Evolutionary conservation across 2,329 filamentous ascomycete genomes (phyloP), one percentile per base, ranked within the genome.

Genomic region (Xylariaceae sp.): DNA sequence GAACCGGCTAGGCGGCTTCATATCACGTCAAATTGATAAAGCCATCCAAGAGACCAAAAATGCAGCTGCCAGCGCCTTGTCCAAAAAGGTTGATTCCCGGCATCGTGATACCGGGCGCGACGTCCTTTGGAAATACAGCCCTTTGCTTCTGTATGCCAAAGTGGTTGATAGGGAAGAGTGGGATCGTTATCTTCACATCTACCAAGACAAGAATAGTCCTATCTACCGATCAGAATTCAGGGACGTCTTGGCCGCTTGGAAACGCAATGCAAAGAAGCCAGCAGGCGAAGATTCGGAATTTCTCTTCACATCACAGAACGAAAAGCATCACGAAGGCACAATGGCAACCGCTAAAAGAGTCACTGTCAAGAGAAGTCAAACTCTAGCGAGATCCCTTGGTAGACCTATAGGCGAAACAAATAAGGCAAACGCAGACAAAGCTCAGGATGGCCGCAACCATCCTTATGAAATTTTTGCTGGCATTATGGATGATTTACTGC

Each of bases 341-440:
- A 81, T 88, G 55, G 81, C 88, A 26, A 84, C 89, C 6, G 91
- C 91, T 7, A 83, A 91, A 59, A 96, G 96, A 71, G 74, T 97
- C 58, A 97, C 92, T 0, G 91, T 97, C 51, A 96, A 96, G 76
- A 83, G 91, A 67, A 94, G 89, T 60, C 91, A 96, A 71, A 96
- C 90, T 2, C 74, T 94, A 54, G 89, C 88, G 27, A 86, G 87
- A 64, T 84, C 80, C 47, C 75, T 92, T 49, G 83, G 88, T 37
- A 84, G 84, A 47, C 84, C 85, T 8, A 76, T 85, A 54, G 80
- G 82, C 32, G 87, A 89, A 46, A 82, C 81, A 50, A 73, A 68
- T 55, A 73, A 76, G 68, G 60, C 75, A 55, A 72, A 68, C 64
- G 60, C 75, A 55, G 83, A 87, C 47, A 87, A 84, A 66, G 71